Evolutionary conservation across 2,329 filamentous ascomycete species (phyloP).

Genomic region (Neofusicoccum umdonicola): DNA sequence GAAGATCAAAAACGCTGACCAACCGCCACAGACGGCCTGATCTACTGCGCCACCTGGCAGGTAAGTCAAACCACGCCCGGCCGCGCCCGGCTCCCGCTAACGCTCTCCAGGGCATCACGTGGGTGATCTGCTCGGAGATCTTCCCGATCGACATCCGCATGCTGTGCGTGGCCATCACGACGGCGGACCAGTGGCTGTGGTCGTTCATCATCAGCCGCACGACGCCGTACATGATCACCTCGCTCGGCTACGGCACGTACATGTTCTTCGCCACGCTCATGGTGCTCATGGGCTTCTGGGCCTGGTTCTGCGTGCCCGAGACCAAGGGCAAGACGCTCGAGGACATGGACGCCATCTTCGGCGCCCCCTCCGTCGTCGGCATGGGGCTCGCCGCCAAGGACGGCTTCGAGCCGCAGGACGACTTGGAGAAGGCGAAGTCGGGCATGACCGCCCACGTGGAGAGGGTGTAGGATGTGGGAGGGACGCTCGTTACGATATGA

Average conservation of each 20-base stretch:
- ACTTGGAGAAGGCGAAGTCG: not conserved
- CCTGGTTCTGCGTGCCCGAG: conserved; percentile 55
- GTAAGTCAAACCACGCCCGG: conserved; percentile 34
- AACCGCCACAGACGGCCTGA: conserved; percentile 41
- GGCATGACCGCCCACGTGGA: not conserved
- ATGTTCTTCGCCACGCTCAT: conserved; percentile 61
- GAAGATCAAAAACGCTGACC: no score
- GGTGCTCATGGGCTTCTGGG: conserved; percentile 49
- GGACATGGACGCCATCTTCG: conserved; percentile 66
- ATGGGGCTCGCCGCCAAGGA: not conserved
- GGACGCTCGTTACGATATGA: no score
- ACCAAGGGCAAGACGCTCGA: conserved; percentile 54
- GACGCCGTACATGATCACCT: conserved; percentile 51
- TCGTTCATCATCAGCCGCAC: conserved; percentile 51
- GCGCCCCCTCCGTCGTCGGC: conserved; percentile 27
- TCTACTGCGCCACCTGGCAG: conserved; percentile 50
- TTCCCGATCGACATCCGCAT: conserved; percentile 54
- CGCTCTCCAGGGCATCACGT: conserved; percentile 31
- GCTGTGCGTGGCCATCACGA: conserved; percentile 49
- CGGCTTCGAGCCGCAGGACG: not conserved
- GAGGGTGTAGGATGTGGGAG: not conserved
- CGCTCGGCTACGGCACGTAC: conserved; percentile 45
- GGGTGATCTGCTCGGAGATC: conserved; percentile 69
- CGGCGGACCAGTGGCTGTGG: conserved; percentile 51
- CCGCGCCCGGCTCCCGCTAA: conserved; percentile 31